Evolutionary conservation across 2,329 filamentous ascomycete genomes (phyloP).

Genomic region (Arthrinium phaeospermum): DNA sequence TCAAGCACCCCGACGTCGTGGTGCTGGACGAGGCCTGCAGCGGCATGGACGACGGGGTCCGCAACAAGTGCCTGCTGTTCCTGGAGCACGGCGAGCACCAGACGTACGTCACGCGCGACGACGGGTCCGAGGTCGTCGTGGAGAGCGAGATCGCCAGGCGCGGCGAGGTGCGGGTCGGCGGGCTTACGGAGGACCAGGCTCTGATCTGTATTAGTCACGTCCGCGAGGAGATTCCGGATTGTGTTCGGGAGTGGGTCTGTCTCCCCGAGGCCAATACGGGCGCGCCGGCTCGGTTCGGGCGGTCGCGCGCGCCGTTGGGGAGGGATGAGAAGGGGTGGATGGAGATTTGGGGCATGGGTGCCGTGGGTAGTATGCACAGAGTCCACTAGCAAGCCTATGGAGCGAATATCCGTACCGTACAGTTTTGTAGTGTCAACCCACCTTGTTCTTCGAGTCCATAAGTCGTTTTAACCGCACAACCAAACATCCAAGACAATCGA

Average conservation of each 20-base stretch:
- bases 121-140: slow-evolving; percentile 42
- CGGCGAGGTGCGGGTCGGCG: slow-evolving; percentile 58
- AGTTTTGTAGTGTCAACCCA: neutral
- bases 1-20: slow-evolving; percentile 81
- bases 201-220: slow-evolving; percentile 93
- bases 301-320: slow-evolving; percentile 65
- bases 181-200: slow-evolving; percentile 74
- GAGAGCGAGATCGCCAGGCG: slow-evolving; percentile 52
- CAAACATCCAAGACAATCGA: neutral
- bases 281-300: slow-evolving; percentile 66
- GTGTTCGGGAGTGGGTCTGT: slow-evolving; percentile 84
- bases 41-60: slow-evolving; percentile 78
- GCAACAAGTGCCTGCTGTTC: slow-evolving; percentile 88
- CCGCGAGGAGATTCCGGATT: slow-evolving; percentile 86
- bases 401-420: too few relatives aligned
- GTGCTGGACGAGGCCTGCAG: slow-evolving; percentile 89
- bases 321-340: slow-evolving; percentile 64
- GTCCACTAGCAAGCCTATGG: neutral
- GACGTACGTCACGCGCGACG: slow-evolving; percentile 42
- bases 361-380: neutral
- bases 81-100: slow-evolving; percentile 68
- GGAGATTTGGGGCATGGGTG: slow-evolving; percentile 61
- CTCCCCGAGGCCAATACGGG: slow-evolving; percentile 77
- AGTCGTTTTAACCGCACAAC: neutral
- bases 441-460: neutral